Conservation (phyloP, 2,329 filamentous ascomycete genomes). For the Stenocarpella maydis region DNA sequence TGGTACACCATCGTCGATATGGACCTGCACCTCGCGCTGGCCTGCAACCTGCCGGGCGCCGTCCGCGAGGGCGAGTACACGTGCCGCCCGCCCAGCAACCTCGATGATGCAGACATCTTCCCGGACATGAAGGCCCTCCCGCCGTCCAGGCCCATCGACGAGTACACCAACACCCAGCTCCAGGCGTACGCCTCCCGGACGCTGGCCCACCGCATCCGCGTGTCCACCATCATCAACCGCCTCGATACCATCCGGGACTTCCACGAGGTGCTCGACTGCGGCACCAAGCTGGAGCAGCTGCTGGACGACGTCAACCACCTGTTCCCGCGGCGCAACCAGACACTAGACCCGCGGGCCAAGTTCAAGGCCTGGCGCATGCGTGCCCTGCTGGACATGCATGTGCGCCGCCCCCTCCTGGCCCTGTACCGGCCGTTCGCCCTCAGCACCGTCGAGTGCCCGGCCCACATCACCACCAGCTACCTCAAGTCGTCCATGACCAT, state of each 20-base stretch:
- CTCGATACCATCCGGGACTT: constrained; percentile 63
- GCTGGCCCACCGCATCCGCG: constrained; percentile 57
- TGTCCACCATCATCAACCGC: constrained; percentile 58
- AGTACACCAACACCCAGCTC: constrained; percentile 61
- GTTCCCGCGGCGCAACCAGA: constrained; percentile 54
- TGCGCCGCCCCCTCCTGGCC: constrained; percentile 59
- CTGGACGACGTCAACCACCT: constrained; percentile 64
- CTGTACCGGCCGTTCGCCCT: constrained; percentile 64
- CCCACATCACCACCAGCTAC: constrained; percentile 61
- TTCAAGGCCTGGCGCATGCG: constrained; percentile 61
- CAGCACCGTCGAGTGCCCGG: constrained; percentile 57
- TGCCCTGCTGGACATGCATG: constrained; percentile 62
- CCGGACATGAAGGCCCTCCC: constrained; percentile 59
- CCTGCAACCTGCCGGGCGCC: constrained; percentile 59
- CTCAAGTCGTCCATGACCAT: constrained; percentile 63
- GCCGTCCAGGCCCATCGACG: constrained; percentile 57
- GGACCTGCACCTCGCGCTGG: constrained; percentile 62
- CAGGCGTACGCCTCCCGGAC: constrained; percentile 63
- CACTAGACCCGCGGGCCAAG: constrained; percentile 52
- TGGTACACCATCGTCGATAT: constrained; percentile 67
- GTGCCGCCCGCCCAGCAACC: constrained; percentile 60
- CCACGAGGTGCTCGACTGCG: constrained; percentile 60
- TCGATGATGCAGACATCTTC: constrained; percentile 60
- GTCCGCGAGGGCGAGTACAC: constrained; percentile 63
- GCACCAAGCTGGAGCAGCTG: constrained; percentile 60